A percentile compares a stretch with the other conserved stretches of the same genome.
phyloP scores from a whole-genome alignment of 2,329 filamentous ascomycete genomes.

The Incumbomyces delicatus region DNA sequence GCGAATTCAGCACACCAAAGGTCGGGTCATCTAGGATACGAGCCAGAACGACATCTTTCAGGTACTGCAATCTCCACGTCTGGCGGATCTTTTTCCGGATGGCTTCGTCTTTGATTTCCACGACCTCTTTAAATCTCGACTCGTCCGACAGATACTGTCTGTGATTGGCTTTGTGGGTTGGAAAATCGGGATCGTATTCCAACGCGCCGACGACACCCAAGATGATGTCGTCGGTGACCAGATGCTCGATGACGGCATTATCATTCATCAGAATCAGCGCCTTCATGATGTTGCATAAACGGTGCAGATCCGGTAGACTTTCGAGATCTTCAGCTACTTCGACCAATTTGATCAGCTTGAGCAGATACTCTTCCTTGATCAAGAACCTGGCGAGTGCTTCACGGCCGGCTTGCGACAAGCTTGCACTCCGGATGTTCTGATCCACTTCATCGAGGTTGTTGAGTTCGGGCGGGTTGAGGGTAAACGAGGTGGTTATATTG shows the following conservation, averaged over 20 bases:
- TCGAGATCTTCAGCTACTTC: constrained; percentile 86
- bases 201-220: constrained; percentile 88
- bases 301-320: constrained; percentile 74
- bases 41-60: constrained; percentile 96
- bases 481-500: constrained; percentile 53
- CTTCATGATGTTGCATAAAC: constrained; percentile 97
- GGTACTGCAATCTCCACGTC: constrained; percentile 89
- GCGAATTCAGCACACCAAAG: constrained; percentile 90
- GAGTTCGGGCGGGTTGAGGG: constrained; percentile 70
- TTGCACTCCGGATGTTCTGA: constrained; percentile 68
- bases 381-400: constrained; percentile 84
- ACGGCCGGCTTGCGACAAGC: constrained; percentile 61
- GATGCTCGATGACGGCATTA: constrained; percentile 84
- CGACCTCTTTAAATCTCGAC: constrained; percentile 90
- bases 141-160: constrained; percentile 83
- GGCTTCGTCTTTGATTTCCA: constrained; percentile 72
- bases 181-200: constrained; percentile 97
- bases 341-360: constrained; percentile 76
- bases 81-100: constrained; percentile 89
- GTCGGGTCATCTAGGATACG: constrained; percentile 95
- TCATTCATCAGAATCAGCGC: constrained; percentile 90
- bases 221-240: constrained; percentile 81
- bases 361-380: constrained; percentile 74
- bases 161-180: constrained; percentile 94
- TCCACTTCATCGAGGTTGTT: constrained; percentile 77